phyloP scores from a whole-genome alignment of 768 basidiomycete species.

The Tremella mesenterica region DNA sequence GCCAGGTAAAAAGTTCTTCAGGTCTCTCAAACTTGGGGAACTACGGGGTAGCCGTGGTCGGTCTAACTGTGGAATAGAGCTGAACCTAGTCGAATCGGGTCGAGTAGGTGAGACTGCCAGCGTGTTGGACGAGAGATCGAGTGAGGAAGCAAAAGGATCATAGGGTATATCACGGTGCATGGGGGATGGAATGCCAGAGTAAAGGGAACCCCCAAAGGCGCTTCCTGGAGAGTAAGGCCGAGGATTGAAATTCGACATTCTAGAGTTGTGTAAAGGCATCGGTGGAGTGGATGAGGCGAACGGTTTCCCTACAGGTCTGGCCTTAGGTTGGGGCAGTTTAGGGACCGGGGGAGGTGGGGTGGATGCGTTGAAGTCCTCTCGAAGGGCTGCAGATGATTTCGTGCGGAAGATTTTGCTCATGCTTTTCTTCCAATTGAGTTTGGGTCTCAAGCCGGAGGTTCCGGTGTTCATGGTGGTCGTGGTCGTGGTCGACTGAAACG shows the following conservation, averaged over 20 bases:
- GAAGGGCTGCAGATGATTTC: conserved; percentile 30
- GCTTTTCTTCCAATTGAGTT: conserved; percentile 29
- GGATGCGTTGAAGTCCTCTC: conserved; percentile 15
- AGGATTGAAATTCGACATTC: conserved; percentile 4
- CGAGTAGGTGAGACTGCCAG: not conserved
- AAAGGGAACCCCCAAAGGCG: conserved; percentile 5
- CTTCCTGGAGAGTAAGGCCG: conserved; percentile 10
- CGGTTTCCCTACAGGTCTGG: conserved; percentile 20
- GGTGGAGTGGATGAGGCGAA: conserved; percentile 37
- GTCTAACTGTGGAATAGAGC: conserved; percentile 1
- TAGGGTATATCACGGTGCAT: conserved; percentile 13
- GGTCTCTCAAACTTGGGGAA: conserved; percentile 30
- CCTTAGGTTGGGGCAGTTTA: conserved; percentile 4
- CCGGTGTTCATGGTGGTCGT: too few relatives aligned
- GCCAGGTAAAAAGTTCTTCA: conserved; percentile 22
- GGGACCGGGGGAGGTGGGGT: conserved; percentile 18
- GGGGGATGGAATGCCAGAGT: conserved; percentile 4
- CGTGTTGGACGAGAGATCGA: conserved; percentile 23
- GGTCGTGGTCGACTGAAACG: not conserved
- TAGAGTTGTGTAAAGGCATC: conserved; percentile 10
- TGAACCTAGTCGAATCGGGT: not conserved
- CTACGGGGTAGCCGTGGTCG: conserved; percentile 15
- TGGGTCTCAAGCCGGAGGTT: conserved; percentile 9
- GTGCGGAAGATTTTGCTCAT: conserved; percentile 34
- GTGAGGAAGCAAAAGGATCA: conserved; percentile 32